Evolutionary conservation across 2,329 filamentous ascomycete species (phyloP).

Genomic region (Pseudonectria buxi): DNA sequence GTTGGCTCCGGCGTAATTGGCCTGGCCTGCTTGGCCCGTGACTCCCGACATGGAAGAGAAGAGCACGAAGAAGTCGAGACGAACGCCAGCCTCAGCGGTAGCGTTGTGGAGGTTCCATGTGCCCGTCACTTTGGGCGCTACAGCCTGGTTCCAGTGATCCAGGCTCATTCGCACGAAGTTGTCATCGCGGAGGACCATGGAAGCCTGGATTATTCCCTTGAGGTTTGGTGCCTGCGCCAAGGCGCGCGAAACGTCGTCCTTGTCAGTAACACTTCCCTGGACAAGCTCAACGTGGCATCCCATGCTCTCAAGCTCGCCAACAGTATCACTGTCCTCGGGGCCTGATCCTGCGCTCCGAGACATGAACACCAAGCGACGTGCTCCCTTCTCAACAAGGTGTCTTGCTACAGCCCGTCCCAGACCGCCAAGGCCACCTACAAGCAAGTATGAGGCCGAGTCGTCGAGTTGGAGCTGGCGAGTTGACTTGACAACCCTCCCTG

Average conservation of each 20-base stretch:
- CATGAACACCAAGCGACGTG: constrained; percentile 21
- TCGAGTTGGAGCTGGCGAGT: constrained; percentile 11
- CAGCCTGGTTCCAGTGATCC: constrained; percentile 21
- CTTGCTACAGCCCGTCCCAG: constrained; percentile 22
- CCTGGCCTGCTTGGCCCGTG: constrained; percentile 21
- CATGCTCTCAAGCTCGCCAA: constrained; percentile 18
- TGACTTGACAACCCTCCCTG: not conserved
- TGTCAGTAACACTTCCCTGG: constrained; percentile 26
- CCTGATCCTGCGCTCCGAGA: constrained; percentile 17
- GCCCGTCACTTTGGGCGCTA: constrained; percentile 26
- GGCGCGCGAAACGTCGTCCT: constrained; percentile 21
- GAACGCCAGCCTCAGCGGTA: not conserved
- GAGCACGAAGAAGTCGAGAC: constrained; percentile 29
- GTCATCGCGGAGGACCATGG: constrained; percentile 28
- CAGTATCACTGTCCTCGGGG: constrained; percentile 7
- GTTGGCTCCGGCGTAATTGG: constrained; percentile 34
- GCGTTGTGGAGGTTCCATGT: constrained; percentile 30
- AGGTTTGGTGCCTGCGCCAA: constrained; percentile 20
- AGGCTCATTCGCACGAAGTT: constrained; percentile 24
- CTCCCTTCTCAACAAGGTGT: constrained; percentile 26
- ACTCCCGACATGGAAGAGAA: constrained; percentile 21
- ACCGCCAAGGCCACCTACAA: constrained; percentile 27
- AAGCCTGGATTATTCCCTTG: constrained; percentile 33
- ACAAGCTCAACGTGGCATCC: constrained; percentile 22
- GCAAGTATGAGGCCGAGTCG: constrained; percentile 20